Conservation (phyloP, 345 rosid species). For the Eucalyptus decipiens region DNA sequence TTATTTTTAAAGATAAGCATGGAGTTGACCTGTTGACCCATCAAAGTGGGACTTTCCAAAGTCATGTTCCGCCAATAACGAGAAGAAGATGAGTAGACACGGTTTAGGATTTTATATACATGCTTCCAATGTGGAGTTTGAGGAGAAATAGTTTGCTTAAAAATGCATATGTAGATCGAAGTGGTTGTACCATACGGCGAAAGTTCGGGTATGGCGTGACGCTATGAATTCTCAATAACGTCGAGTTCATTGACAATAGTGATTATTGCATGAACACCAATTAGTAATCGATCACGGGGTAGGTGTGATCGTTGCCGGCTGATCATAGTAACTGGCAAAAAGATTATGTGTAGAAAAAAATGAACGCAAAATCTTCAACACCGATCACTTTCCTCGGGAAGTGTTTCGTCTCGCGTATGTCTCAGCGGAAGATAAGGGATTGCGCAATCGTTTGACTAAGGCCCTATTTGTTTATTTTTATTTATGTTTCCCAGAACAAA, state of each 20-base stretch:
- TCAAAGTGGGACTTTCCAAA: no score
- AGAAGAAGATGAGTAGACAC: background rate
- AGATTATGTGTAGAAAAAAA: background rate
- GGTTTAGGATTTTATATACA: background rate
- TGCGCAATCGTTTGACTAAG: no score
- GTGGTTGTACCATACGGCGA: background rate
- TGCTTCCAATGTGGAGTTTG: background rate
- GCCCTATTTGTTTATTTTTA: no score
- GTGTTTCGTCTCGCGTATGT: background rate
- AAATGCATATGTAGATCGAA: background rate
- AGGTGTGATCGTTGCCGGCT: no score
- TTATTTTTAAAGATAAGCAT: no score
- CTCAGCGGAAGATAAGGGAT: background rate
- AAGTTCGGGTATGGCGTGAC: background rate
- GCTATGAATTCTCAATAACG: background rate
- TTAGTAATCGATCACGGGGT: background rate
- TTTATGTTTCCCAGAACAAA: no score
- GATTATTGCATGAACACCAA: background rate
- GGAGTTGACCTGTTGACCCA: no score
- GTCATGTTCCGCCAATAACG: background rate
- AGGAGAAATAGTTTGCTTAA: background rate
- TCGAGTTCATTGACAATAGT: background rate
- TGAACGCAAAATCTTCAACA: background rate
- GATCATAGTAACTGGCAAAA: background rate
- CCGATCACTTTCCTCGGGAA: background rate